These are phyloP conservation scores for Pichia insulana DNA, from an alignment of 805 yeast genomes.

Conservation along the genomic window DNA sequence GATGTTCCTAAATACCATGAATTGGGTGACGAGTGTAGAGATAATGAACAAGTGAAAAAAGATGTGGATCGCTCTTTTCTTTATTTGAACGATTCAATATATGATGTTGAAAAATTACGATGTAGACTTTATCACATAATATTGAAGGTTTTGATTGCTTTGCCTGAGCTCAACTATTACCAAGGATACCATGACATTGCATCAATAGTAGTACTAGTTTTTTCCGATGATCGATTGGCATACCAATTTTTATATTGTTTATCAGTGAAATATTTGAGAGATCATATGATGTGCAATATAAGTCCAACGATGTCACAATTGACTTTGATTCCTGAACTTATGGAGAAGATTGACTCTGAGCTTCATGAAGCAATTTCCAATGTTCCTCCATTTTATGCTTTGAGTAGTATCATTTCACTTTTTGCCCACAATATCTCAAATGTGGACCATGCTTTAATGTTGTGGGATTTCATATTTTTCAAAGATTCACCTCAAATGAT, in stretches of 20 bases:
- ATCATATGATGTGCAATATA: conserved; percentile 72
- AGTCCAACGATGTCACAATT: conserved; percentile 60
- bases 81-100: conserved; percentile 23
- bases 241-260: conserved; percentile 44
- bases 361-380: conserved; percentile 34
- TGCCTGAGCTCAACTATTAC: conserved; percentile 65
- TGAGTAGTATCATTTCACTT: conserved; percentile 71
- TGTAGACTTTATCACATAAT: conserved; percentile 37
- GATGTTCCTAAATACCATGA: conserved; percentile 18
- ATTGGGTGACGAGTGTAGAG: conserved; percentile 37
- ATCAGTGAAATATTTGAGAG: conserved; percentile 60
- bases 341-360: conserved; percentile 39
- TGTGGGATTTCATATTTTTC: conserved; percentile 66
- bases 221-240: conserved; percentile 28
- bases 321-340: conserved; percentile 52
- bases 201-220: conserved; percentile 51
- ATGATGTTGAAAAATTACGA: conserved; percentile 25
- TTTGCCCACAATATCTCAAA: conserved; percentile 63
- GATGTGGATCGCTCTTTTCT: conserved; percentile 73
- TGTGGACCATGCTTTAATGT: conserved; percentile 38
- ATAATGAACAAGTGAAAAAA: conserved; percentile 69
- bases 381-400: conserved; percentile 52
- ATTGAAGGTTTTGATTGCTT: conserved; percentile 44
- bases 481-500: conserved; percentile 45
- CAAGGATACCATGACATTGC: conserved; percentile 93